phyloP scores from a whole-genome alignment of 2,329 filamentous ascomycete genomes.

The Aspergillus neotritici region DNA sequence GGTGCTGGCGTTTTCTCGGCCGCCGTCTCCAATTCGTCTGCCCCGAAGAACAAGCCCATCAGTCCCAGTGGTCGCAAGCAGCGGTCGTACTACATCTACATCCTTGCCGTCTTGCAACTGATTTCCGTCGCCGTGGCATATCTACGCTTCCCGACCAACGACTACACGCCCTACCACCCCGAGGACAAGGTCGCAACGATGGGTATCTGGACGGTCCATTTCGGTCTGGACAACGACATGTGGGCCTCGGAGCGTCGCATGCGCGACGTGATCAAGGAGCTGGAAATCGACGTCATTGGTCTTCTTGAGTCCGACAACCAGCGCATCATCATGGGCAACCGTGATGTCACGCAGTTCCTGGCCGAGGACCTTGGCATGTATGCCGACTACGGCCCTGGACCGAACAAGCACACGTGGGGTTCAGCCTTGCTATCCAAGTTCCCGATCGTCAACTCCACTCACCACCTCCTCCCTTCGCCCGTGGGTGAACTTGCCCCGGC shows the following conservation, averaged over 20 bases:
- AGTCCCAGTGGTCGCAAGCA: constrained; percentile 43
- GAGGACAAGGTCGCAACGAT: constrained; percentile 84
- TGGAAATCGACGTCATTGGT: constrained; percentile 97
- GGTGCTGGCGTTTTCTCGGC: constrained; percentile 76
- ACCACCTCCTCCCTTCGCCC: constrained; percentile 87
- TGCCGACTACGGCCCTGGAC: constrained; percentile 91
- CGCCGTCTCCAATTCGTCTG: constrained; percentile 49
- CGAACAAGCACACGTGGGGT: constrained; percentile 99
- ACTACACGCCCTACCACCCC: constrained; percentile 84
- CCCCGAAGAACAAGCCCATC: constrained; percentile 36
- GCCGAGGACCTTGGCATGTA: constrained; percentile 98
- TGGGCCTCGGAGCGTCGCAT: constrained; percentile 95
- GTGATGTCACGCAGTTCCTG: constrained; percentile 89
- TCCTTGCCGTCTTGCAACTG: constrained; percentile 70
- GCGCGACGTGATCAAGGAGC: constrained; percentile 80
- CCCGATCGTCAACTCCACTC: constrained; percentile 93
- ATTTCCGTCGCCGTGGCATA: constrained; percentile 76
- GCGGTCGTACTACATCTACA: constrained; percentile 64
- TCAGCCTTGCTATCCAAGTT: constrained; percentile 91
- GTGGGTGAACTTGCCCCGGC: constrained; percentile 92
- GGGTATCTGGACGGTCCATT: constrained; percentile 98
- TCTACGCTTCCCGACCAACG: constrained; percentile 83
- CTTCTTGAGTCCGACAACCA: constrained; percentile 88
- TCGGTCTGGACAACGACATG: constrained; percentile 97
- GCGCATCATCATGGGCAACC: constrained; percentile 99